Evolutionary conservation across 495 filamentous ascomycete species (phyloP).

Genomic region (Penicillium silybi): DNA sequence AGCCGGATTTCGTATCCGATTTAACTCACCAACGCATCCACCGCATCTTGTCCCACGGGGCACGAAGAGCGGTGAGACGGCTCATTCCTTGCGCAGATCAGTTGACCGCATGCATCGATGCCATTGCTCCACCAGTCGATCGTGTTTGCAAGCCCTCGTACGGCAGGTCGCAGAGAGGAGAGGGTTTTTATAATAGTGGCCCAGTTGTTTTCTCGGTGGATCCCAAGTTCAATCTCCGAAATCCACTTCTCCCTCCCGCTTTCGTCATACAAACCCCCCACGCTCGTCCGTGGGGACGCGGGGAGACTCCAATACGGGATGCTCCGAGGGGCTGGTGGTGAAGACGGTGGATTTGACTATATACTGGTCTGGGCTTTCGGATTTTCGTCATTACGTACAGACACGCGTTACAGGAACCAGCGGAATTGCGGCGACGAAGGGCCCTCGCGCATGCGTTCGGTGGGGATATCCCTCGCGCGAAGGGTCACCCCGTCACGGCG

Average conservation of each 20-base stretch:
- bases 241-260: neutral
- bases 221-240: neutral
- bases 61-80: neutral
- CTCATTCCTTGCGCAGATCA: no score
- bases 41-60: neutral
- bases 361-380: neutral
- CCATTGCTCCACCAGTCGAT: no score
- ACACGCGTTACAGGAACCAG: conserved; percentile 49
- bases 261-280: neutral
- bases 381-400: neutral
- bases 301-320: neutral
- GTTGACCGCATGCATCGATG: no score
- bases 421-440: conserved; percentile 59
- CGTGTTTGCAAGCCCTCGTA: no score
- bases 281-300: neutral
- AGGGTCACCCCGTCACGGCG: conserved; percentile 54
- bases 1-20: neutral
- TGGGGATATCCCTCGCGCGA: conserved; percentile 61
- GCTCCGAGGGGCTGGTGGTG: neutral
- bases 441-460: conserved; percentile 61
- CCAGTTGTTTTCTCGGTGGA: no score
- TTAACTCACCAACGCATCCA: neutral
- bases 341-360: neutral
- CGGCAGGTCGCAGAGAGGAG: no score
- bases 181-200: no score